Evolutionary conservation across 495 filamentous ascomycete species (phyloP).

Genomic region (Pseudotulostoma volvatum): DNA sequence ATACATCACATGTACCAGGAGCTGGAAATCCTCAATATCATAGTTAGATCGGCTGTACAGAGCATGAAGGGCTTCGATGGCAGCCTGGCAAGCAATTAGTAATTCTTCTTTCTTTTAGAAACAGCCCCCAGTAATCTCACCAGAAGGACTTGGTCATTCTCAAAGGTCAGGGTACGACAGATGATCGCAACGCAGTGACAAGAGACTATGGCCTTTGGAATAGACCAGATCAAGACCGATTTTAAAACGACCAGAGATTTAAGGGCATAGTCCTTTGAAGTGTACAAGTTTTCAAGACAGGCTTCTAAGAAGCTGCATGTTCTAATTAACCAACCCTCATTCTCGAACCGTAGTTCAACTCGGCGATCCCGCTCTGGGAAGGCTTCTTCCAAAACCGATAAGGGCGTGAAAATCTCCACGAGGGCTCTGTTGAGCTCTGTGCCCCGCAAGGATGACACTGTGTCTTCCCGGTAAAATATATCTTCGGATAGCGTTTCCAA

Average conservation of each 20-base stretch:
- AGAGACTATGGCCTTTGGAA: constrained; percentile 59
- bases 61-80: constrained; percentile 67
- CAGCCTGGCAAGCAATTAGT: constrained; percentile 38
- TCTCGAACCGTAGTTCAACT: constrained; percentile 49
- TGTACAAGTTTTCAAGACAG: constrained; percentile 50
- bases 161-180: constrained; percentile 55
- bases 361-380: constrained; percentile 50
- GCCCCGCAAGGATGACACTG: constrained; percentile 64
- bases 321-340: constrained; percentile 75
- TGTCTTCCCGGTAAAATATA: constrained; percentile 79
- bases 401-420: constrained; percentile 82
- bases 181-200: constrained; percentile 54
- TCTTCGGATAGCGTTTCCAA: constrained; percentile 92
- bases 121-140: constrained; percentile 24
- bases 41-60: constrained; percentile 62
- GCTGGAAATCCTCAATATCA: constrained; percentile 61
- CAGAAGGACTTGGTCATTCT: constrained; percentile 59
- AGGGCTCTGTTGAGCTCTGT: constrained; percentile 70
- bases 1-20: constrained; percentile 66
- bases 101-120: constrained; percentile 9
- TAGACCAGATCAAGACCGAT: constrained; percentile 66
- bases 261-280: constrained; percentile 43
- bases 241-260: constrained; percentile 61
- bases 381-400: constrained; percentile 51
- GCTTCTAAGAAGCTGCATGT: constrained; percentile 56